Base-by-base conservation (phyloP, 2,329 filamentous ascomycete genomes). In the Calycina marina region DNA sequence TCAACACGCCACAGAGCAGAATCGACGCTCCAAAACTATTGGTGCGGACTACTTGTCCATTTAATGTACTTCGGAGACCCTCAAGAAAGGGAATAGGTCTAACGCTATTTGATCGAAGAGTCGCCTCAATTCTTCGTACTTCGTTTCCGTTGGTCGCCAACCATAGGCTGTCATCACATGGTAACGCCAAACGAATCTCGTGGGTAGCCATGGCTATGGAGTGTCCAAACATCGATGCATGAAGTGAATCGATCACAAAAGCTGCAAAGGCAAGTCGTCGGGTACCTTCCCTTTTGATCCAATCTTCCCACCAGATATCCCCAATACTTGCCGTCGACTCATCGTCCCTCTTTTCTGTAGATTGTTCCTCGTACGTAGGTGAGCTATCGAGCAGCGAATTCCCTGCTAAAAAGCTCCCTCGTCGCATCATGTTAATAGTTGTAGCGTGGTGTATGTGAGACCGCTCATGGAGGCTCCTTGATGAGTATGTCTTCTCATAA, bases 401-500 rank as follows among this genome's bases (percentile, higher is more conserved):
- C 6, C 86, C 88, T 40, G 93, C 86, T 10, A 98, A 62, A 2
- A 86, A 93, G 46, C 85, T 81, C 4, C 90, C 90, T 46, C 90
- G 72, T 18, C 90, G 77, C 88, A 98, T 96, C 37, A 96, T 61
- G 0, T 86, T 93, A 41, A 98, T 74, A 0, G 86, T 94, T 0
- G 88, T 94, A 10, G 88, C 88, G 52, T 98, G 90, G 49, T 96
- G 88, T 27, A 96, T 93, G 47, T 96, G 88, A 1, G 88, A 88
- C 42, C 90, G 70, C 56, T 98, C 90, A 55, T 98, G 90, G 17
- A 96, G 62, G 37, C 83, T 77, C 41, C 86, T 71, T 0, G 88
- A 93, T 25, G 85, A 90, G 54, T 88, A 96, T 80, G 93, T 90
- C 63, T 98, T 98, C 59, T 98, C 90, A 48, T 93, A 96, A 1